phyloP scores from a whole-genome alignment of 1,284 basidiomycete species.

The Phellopilus nigrolimitatus region DNA sequence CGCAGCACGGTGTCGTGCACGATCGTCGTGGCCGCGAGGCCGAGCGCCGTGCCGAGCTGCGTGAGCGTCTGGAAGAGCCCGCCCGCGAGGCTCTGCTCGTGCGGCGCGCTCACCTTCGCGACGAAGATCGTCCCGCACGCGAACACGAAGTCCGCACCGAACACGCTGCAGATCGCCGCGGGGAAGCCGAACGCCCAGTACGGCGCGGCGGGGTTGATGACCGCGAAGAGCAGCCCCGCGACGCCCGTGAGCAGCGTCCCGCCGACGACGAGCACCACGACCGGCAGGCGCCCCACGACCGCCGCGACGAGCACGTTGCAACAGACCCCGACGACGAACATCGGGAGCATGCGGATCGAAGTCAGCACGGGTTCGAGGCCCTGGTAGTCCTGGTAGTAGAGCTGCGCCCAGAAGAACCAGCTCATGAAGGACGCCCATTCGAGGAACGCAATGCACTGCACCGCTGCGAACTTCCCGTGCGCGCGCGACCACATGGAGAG shows the following conservation, averaged over 20 bases:
- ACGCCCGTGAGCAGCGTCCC: conserved; percentile 60
- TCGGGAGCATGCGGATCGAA: too few relatives aligned
- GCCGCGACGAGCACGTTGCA: conserved; percentile 69
- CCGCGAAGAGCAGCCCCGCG: conserved; percentile 69
- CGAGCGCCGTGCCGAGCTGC: too few relatives aligned
- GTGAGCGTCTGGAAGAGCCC: too few relatives aligned
- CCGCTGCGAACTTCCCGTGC: conserved; percentile 59
- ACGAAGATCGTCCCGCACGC: too few relatives aligned
- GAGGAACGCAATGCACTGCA: conserved; percentile 64
- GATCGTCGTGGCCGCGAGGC: too few relatives aligned
- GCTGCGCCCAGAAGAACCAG: conserved; percentile 53
- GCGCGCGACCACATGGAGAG: conserved; percentile 62
- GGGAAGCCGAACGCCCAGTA: conserved; percentile 86
- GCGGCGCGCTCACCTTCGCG: too few relatives aligned
- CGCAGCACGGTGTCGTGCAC: too few relatives aligned
- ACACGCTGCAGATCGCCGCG: conserved; percentile 63
- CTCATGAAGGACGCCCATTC: conserved; percentile 62
- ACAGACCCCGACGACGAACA: conserved; percentile 57
- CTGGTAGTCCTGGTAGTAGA: too few relatives aligned
- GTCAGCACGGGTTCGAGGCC: too few relatives aligned
- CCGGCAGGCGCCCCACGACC: conserved; percentile 50
- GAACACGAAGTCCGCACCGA: too few relatives aligned
- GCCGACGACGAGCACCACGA: conserved; percentile 53
- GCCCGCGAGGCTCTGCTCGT: too few relatives aligned
- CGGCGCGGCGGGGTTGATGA: conserved; percentile 52